Percentiles rank a stretch among this genome's conserved stretches.
These are phyloP conservation scores for Phytopythium kandeliae DNA, from an alignment of 352 stramenopile genomes.

Conservation along the genomic window DNA sequence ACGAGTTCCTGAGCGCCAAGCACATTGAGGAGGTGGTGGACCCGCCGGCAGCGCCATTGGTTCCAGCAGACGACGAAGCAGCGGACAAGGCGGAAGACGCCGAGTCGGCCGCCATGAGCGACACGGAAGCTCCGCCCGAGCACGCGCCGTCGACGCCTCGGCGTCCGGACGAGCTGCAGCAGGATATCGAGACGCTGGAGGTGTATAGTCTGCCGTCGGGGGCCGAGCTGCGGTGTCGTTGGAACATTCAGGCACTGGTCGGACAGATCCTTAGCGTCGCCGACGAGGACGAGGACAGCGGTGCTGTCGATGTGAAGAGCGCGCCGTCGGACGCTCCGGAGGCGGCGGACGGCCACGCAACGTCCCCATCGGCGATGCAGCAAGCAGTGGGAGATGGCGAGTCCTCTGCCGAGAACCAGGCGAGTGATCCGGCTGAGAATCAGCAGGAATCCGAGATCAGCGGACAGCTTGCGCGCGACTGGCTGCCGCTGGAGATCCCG, in stretches of 20 bases:
- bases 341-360: neutral
- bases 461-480: constrained; percentile 22
- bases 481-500: constrained; percentile 27
- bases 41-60: neutral
- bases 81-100: neutral
- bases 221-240: constrained; percentile 17
- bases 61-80: neutral
- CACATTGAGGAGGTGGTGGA: constrained; percentile 37
- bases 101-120: neutral
- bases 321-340: neutral
- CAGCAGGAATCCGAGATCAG: constrained; percentile 11
- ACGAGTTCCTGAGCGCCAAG: constrained; percentile 43
- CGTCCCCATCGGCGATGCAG: neutral
- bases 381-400: neutral
- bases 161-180: no score
- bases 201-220: constrained; percentile 14
- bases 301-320: constrained; percentile 1
- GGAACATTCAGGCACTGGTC: constrained; percentile 19
- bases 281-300: constrained; percentile 9
- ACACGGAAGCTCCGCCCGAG: neutral
- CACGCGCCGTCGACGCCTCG: neutral
- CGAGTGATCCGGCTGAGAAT: neutral
- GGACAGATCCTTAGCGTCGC: constrained; percentile 24
- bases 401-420: neutral
- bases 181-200: constrained; percentile 6